Percentiles rank a stretch among this genome's conserved stretches.
These are phyloP conservation scores for Litsea cubeba DNA, from an alignment of 164 flowering plant genomes.

Conservation along the genomic window DNA sequence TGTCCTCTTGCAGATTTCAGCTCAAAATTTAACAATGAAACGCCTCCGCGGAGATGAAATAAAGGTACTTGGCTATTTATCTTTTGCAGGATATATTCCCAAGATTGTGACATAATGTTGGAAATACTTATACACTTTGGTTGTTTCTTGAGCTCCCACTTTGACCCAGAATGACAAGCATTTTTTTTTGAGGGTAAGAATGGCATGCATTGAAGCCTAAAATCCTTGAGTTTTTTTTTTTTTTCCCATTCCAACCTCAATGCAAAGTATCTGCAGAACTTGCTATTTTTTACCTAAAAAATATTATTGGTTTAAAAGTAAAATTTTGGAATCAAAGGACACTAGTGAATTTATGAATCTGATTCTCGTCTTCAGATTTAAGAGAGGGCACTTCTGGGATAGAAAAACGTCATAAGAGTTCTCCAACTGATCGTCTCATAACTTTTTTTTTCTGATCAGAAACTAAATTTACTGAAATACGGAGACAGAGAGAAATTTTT, in stretches of 20 bases:
- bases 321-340: no score
- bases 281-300: no score
- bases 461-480: no score
- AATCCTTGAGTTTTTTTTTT: neutral
- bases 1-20: slow-evolving; percentile 50
- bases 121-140: neutral
- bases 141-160: neutral
- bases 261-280: no score
- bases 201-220: neutral
- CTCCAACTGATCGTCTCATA: no score
- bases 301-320: no score
- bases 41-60: slow-evolving; percentile 92
- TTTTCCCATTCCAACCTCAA: neutral
- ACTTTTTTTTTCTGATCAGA: no score
- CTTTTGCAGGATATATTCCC: neutral
- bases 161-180: neutral
- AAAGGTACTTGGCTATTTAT: slow-evolving; percentile 42
- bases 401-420: no score
- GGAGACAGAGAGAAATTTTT: no score
- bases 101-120: neutral
- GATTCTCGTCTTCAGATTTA: no score
- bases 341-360: no score
- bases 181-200: neutral
- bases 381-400: no score
- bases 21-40: slow-evolving; percentile 78